These are phyloP conservation scores for Fusarium longipes DNA, from an alignment of 2,329 filamentous ascomycete genomes.

Conservation along the genomic window DNA sequence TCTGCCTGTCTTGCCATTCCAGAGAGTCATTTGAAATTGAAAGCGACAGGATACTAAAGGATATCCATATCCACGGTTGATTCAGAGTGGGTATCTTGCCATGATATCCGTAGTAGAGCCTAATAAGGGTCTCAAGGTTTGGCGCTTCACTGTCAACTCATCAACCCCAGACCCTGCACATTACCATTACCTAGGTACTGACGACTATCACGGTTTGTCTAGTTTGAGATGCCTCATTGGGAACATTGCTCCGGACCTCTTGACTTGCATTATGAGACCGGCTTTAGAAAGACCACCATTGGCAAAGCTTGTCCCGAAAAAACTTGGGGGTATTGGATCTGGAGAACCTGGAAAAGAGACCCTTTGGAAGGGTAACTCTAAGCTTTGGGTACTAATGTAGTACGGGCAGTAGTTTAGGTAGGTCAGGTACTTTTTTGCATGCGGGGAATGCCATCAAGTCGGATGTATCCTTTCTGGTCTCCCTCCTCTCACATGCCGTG, in stretches of 20 bases:
- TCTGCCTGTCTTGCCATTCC: background rate
- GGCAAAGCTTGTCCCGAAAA: conserved; percentile 36
- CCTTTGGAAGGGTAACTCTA: conserved; percentile 4
- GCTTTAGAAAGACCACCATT: conserved; percentile 5
- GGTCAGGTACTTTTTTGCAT: conserved; percentile 40
- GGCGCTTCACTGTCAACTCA: conserved; percentile 12
- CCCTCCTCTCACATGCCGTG: conserved; percentile 41
- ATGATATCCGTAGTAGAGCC: background rate
- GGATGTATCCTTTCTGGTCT: conserved; percentile 30
- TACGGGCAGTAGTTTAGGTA: conserved; percentile 10
- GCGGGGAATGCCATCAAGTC: conserved; percentile 23
- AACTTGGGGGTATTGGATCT: conserved; percentile 37
- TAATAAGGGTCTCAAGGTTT: conserved; percentile 16
- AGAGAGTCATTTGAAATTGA: conserved; percentile 22
- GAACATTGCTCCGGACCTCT: conserved; percentile 27
- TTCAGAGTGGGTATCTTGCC: conserved; percentile 4
- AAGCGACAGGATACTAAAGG: conserved; percentile 11
- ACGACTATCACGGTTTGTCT: background rate
- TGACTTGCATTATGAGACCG: conserved; percentile 3
- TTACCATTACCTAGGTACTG: background rate
- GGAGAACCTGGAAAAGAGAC: conserved; percentile 18
- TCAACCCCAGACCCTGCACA: background rate
- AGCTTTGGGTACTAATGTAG: background rate
- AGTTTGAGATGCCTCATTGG: conserved; percentile 36
- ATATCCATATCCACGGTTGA: conserved; percentile 7